Percentiles rank a stretch among this genome's conserved stretches.
These are phyloP conservation scores for Epipyxis sp. DNA, from an alignment of 108 stramenopile genomes.

Conservation along the genomic window DNA sequence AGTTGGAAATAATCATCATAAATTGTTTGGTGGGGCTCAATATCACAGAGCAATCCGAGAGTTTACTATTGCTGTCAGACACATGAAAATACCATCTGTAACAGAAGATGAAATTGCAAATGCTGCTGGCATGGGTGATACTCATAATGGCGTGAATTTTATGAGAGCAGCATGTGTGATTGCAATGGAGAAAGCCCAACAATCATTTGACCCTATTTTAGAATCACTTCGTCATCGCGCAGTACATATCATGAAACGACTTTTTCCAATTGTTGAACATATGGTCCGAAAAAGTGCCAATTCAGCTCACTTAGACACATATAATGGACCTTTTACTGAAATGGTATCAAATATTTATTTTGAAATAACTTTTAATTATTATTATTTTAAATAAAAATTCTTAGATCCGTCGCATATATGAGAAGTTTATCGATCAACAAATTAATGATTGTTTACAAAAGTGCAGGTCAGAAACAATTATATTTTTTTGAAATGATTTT, in stretches of 20 bases:
- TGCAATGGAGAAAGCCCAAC: slow-evolving; percentile 80
- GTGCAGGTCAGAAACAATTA: no score
- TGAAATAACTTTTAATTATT: no score
- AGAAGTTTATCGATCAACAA: slow-evolving; percentile 71
- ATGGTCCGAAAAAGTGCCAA: slow-evolving; percentile 62
- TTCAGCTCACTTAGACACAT: no score
- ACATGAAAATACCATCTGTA: slow-evolving; percentile 68
- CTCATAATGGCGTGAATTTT: slow-evolving; percentile 88
- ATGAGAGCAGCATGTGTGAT: slow-evolving; percentile 84
- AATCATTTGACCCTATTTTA: slow-evolving; percentile 74
- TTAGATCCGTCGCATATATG: slow-evolving; percentile 73
- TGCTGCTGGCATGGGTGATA: slow-evolving; percentile 81
- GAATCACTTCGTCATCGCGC: slow-evolving; percentile 62
- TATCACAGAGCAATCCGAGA: slow-evolving; percentile 81
- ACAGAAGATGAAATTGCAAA: slow-evolving; percentile 88
- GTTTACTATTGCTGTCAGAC: slow-evolving; percentile 75
- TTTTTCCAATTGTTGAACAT: slow-evolving; percentile 75
- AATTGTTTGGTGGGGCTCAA: slow-evolving; percentile 82
- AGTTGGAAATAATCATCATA: slow-evolving; percentile 62
- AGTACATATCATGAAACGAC: slow-evolving; percentile 76
- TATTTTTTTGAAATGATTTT: no score
- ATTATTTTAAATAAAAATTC: no score
- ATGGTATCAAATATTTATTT: no score
- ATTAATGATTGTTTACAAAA: slow-evolving; percentile 61
- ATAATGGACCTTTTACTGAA: no score